These are phyloP conservation scores for Bathelium albidoporum DNA, from an alignment of 495 filamentous ascomycete species.

Conservation along the genomic window DNA sequence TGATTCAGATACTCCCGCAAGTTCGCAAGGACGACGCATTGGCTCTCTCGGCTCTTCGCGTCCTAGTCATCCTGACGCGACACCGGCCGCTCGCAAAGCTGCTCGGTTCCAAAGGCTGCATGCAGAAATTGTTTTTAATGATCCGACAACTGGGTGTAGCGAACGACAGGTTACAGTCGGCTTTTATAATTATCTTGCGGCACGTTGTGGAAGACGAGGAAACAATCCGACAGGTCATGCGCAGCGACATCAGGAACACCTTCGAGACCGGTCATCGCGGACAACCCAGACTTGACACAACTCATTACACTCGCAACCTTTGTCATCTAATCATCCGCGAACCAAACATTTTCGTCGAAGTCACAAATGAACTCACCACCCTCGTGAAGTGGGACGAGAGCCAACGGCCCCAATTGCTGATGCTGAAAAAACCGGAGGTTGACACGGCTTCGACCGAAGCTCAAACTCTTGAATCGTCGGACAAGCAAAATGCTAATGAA, in stretches of 20 bases:
- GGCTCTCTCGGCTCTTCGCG: slow-evolving; percentile 70
- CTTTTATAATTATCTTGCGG: slow-evolving; percentile 77
- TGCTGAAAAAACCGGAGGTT: slow-evolving; percentile 43
- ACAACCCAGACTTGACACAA: slow-evolving; percentile 54
- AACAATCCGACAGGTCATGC: slow-evolving; percentile 84
- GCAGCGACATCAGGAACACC: slow-evolving; percentile 70
- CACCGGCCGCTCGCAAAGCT: slow-evolving; percentile 59
- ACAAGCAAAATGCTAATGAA: slow-evolving; percentile 1
- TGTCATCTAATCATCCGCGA: slow-evolving; percentile 74
- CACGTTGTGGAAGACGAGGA: slow-evolving; percentile 93
- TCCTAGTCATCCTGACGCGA: slow-evolving; percentile 85
- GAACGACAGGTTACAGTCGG: slow-evolving; percentile 63
- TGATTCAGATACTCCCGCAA: slow-evolving; percentile 72
- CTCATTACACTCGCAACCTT: slow-evolving; percentile 62
- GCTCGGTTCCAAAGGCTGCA: slow-evolving; percentile 76
- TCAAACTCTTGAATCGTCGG: neutral
- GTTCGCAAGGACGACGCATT: slow-evolving; percentile 79
- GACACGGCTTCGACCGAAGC: slow-evolving; percentile 9
- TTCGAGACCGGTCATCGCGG: slow-evolving; percentile 50
- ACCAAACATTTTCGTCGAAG: slow-evolving; percentile 80
- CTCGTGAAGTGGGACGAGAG: slow-evolving; percentile 48
- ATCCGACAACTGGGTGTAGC: slow-evolving; percentile 75
- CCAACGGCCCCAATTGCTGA: slow-evolving; percentile 50
- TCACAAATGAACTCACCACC: slow-evolving; percentile 78
- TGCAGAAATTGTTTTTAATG: slow-evolving; percentile 88